These are phyloP conservation scores for Aspergillus sparsus DNA, from an alignment of 495 filamentous ascomycete genomes.

Conservation along the genomic window DNA sequence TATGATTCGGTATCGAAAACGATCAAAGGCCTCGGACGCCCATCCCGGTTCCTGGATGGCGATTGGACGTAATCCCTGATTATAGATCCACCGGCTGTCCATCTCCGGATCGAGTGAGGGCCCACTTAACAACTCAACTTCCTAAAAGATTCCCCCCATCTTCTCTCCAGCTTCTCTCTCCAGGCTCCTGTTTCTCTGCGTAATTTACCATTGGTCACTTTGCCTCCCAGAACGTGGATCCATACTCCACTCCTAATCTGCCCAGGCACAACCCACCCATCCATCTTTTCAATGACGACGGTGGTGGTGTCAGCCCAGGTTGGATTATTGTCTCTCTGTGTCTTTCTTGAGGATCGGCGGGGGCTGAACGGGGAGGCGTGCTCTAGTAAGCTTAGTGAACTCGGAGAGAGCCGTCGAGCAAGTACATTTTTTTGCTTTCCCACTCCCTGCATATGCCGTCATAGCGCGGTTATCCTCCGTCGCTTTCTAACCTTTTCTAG, in stretches of 20 bases:
- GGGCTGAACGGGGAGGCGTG: slow-evolving; percentile 1
- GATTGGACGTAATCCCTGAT: slow-evolving; percentile 3
- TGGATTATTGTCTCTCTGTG: background rate
- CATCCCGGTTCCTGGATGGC: background rate
- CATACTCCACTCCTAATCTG: slow-evolving; percentile 2
- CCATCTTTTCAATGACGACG: background rate
- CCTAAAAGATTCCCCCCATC: slow-evolving; percentile 3
- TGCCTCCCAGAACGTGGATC: background rate
- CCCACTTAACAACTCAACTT: background rate
- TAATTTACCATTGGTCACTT: slow-evolving; percentile 1
- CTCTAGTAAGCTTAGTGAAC: background rate
- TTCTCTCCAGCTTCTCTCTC: slow-evolving; percentile 12
- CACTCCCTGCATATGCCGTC: slow-evolving; percentile 19
- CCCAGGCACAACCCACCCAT: background rate
- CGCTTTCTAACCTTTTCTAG: slow-evolving; percentile 25
- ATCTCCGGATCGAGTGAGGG: slow-evolving; percentile 10
- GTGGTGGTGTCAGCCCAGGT: background rate
- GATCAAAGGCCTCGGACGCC: background rate
- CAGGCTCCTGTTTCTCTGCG: slow-evolving; percentile 6
- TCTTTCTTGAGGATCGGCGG: slow-evolving; percentile 1
- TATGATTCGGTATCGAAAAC: slow-evolving; percentile 4
- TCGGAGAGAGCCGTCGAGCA: background rate
- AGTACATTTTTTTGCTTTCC: slow-evolving; percentile 8
- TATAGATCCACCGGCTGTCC: slow-evolving; percentile 3
- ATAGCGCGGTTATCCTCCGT: slow-evolving; percentile 11